Conservation (phyloP, 2,329 filamentous ascomycete genomes). For the Diplodia intermedia region DNA sequence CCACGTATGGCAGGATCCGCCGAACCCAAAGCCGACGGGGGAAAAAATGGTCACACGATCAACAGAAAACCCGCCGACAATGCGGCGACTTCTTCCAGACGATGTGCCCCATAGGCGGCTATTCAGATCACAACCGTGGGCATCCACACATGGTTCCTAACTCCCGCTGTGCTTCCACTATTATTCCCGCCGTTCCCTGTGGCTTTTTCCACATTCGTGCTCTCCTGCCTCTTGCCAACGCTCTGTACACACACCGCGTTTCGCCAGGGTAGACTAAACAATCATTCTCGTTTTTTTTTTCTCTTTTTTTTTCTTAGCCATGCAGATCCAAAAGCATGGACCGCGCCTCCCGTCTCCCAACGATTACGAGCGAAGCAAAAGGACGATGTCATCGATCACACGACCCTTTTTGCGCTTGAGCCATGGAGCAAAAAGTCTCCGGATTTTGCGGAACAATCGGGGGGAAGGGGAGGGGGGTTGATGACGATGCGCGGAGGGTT, state of each 20-base stretch:
- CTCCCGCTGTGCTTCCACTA: neutral
- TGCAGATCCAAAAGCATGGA: neutral
- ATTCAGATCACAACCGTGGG: slow-evolving; percentile 1
- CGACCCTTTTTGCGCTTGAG: slow-evolving; percentile 7
- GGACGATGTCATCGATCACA: slow-evolving; percentile 3
- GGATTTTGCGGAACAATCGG: neutral
- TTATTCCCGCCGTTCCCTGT: neutral
- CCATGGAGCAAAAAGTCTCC: neutral
- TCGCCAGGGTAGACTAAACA: too few relatives aligned
- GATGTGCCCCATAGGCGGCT: neutral
- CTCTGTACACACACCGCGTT: neutral
- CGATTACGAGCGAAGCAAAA: slow-evolving; percentile 1
- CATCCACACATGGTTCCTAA: slow-evolving; percentile 16
- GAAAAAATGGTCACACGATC: slow-evolving; percentile 19
- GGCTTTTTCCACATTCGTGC: neutral
- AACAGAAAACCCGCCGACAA: slow-evolving; percentile 17
- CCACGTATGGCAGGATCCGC: slow-evolving; percentile 17
- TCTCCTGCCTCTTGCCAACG: neutral
- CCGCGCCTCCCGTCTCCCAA: neutral
- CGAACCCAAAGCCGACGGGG: slow-evolving; percentile 1
- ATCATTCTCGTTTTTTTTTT: neutral
- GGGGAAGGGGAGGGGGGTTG: neutral
- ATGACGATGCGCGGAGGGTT: neutral
- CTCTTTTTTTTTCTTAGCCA: neutral
- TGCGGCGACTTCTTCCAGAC: neutral